phyloP scores from a whole-genome alignment of 441 rosid species.

The Gossypium gossypioides region DNA sequence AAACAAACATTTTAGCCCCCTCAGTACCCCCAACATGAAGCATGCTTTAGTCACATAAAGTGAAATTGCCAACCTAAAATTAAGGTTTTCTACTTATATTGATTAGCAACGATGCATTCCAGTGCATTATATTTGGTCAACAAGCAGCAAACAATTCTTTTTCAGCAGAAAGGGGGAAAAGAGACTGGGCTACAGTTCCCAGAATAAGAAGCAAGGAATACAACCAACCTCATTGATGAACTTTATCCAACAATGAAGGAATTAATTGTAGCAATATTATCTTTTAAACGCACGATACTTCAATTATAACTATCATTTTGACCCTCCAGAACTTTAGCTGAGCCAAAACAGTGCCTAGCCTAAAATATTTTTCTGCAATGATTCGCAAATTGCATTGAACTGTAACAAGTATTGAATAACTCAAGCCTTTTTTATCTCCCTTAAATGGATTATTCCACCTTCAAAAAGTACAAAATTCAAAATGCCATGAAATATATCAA shows the following conservation, averaged over 20 bases:
- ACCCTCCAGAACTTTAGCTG: not conserved
- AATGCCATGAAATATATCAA: no score
- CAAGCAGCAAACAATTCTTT: not conserved
- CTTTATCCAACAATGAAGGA: not conserved
- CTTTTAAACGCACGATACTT: not conserved
- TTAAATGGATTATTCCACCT: no score
- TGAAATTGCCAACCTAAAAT: not conserved
- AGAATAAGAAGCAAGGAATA: not conserved
- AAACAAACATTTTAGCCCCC: not conserved
- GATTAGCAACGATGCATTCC: not conserved
- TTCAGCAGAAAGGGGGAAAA: not conserved
- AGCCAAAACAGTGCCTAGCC: not conserved
- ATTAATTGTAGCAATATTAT: not conserved
- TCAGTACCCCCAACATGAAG: not conserved
- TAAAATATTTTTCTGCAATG: no score
- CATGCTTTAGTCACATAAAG: not conserved
- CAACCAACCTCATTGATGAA: not conserved
- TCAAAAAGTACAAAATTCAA: no score
- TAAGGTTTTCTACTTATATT: not conserved
- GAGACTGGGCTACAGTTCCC: not conserved
- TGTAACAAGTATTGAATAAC: no score
- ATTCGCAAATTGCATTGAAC: no score
- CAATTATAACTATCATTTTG: not conserved
- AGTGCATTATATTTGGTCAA: not conserved
- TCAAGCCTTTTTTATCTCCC: no score